phyloP scores from a whole-genome alignment of 2,329 filamentous ascomycete genomes.

The Stagonosporopsis tanaceti region DNA sequence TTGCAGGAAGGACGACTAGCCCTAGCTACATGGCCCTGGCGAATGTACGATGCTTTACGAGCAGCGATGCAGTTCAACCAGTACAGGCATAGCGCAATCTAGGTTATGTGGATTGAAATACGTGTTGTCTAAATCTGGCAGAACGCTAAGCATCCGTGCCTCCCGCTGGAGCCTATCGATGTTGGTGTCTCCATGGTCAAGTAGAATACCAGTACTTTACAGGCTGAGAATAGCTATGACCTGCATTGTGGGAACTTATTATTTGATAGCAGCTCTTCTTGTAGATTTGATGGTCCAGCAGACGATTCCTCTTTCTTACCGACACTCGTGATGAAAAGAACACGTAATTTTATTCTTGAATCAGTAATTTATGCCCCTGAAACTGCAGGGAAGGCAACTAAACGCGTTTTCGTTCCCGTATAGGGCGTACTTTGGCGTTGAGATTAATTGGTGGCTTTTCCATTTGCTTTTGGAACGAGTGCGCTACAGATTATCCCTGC shows the following conservation, averaged over 20 bases:
- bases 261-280: neutral
- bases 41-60: no score
- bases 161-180: neutral
- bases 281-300: neutral
- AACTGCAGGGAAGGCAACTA: neutral
- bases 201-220: neutral
- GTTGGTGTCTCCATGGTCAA: neutral
- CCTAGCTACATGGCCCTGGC: no score
- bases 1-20: no score
- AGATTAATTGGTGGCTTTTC: neutral
- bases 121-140: no score
- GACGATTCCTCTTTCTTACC: neutral
- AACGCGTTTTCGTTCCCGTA: neutral
- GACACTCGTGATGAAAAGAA: neutral
- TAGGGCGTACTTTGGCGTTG: no score
- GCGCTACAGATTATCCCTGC: neutral
- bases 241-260: neutral
- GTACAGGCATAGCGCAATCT: no score
- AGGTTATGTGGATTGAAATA: no score
- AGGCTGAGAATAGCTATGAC: neutral
- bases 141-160: no score
- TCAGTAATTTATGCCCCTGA: neutral
- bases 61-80: no score
- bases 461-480: neutral
- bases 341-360: neutral